A percentile compares a stretch with the other conserved stretches of the same genome.
These are phyloP conservation scores for Raphanus hybrid DNA, from an alignment of 441 rosid genomes.

Conservation along the genomic window DNA sequence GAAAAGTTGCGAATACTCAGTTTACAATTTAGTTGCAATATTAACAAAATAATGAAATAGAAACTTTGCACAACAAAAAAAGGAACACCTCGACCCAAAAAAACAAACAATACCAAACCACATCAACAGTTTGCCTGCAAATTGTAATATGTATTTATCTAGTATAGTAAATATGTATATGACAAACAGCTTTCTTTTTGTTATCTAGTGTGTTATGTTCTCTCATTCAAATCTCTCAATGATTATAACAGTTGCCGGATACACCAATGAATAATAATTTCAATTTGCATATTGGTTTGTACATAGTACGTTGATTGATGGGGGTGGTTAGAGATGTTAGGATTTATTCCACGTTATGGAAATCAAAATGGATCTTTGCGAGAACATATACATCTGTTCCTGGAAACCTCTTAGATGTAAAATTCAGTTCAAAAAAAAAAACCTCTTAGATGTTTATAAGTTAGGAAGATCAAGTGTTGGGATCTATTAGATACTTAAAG, in stretches of 20 bases:
- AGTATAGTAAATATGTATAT: neutral
- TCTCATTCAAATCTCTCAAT: neutral
- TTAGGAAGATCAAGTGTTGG: neutral
- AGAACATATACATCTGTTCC: neutral
- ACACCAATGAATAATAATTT: neutral
- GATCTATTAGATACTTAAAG: neutral
- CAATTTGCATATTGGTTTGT: neutral
- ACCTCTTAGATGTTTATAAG: neutral
- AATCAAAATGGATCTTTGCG: neutral
- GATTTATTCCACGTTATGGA: constrained; percentile 3
- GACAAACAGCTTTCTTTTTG: neutral
- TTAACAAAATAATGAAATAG: neutral
- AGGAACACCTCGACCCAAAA: too few species aligned
- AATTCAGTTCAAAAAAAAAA: neutral
- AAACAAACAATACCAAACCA: neutral
- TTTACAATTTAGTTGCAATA: neutral
- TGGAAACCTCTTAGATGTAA: neutral
- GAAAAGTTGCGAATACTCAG: neutral
- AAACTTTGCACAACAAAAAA: too few species aligned
- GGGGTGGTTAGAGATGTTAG: neutral
- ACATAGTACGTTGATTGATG: neutral
- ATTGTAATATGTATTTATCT: constrained; percentile 7
- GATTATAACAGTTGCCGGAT: neutral
- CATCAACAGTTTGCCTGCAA: neutral
- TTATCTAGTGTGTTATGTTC: constrained; percentile 8